phyloP scores from a whole-genome alignment of 768 basidiomycete species.

The Lactarius indigo region DNA sequence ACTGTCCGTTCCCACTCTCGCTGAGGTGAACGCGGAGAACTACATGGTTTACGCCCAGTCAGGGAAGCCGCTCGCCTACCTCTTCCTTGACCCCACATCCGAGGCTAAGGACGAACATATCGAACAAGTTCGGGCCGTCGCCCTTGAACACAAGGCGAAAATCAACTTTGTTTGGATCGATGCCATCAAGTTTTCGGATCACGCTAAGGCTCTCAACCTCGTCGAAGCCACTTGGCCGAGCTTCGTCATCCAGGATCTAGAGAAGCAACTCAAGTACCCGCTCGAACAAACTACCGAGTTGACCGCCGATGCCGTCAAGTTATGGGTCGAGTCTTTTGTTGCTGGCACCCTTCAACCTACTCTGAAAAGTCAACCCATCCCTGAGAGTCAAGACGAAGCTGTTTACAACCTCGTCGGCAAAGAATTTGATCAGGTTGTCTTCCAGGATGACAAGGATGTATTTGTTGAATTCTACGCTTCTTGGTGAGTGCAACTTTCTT shows the following conservation, averaged over 20 bases:
- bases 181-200: conserved; percentile 90
- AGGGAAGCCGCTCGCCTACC: conserved; percentile 85
- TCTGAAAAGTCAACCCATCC: conserved; percentile 89
- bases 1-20: conserved; percentile 83
- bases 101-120: conserved; percentile 63
- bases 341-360: conserved; percentile 72
- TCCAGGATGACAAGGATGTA: conserved; percentile 88
- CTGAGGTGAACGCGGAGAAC: conserved; percentile 93
- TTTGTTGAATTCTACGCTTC: conserved; percentile 97
- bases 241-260: conserved; percentile 88
- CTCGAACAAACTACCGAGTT: conserved; percentile 65
- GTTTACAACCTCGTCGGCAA: conserved; percentile 85
- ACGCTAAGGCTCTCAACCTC: conserved; percentile 92
- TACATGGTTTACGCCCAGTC: conserved; percentile 81
- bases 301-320: conserved; percentile 51
- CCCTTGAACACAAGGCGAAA: conserved; percentile 76
- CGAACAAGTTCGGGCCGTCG: conserved; percentile 68
- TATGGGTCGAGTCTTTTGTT: conserved; percentile 61
- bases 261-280: conserved; percentile 86
- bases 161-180: conserved; percentile 99
- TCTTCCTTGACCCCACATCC: conserved; percentile 83
- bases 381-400: conserved; percentile 74
- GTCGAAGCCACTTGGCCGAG: conserved; percentile 83
- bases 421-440: conserved; percentile 82
- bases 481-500: conserved; percentile 56